A percentile compares a stretch with the other conserved stretches of the same genome.
Evolutionary conservation across 805 yeast genomes (phyloP).

Genomic region (Dipodascus geniculatus): DNA sequence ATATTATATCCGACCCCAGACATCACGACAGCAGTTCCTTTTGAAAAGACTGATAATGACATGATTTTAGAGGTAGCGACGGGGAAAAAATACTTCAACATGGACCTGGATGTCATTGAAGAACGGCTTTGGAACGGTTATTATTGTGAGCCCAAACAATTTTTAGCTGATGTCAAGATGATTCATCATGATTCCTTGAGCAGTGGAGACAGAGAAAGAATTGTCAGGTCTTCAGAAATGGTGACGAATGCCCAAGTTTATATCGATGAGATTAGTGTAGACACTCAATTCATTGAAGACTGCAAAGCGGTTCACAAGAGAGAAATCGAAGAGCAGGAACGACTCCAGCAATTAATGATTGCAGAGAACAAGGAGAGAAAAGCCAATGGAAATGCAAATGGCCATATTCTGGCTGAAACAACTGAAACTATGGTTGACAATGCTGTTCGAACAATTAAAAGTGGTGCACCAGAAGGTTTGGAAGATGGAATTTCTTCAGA

Average conservation of each 20-base stretch:
- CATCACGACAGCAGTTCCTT: constrained; percentile 55
- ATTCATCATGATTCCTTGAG: constrained; percentile 69
- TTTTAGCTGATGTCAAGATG: constrained; percentile 71
- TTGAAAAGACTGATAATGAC: constrained; percentile 53
- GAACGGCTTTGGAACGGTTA: constrained; percentile 96
- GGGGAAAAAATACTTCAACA: constrained; percentile 64
- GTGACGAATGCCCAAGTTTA: constrained; percentile 93
- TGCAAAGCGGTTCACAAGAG: constrained; percentile 62
- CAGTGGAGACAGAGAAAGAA: constrained; percentile 72
- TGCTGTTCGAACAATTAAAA: background rate
- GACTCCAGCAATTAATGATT: background rate
- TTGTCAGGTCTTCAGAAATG: constrained; percentile 83
- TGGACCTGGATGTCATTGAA: constrained; percentile 89
- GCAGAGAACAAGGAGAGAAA: background rate
- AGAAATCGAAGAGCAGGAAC: constrained; percentile 2
- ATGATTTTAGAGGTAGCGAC: constrained; percentile 72
- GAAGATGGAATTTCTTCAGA: too few species aligned
- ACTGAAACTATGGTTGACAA: background rate
- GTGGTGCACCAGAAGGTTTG: too few species aligned
- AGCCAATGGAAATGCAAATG: background rate
- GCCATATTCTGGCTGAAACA: background rate
- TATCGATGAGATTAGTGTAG: constrained; percentile 56
- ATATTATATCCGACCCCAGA: constrained; percentile 28
- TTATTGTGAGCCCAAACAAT: constrained; percentile 87
- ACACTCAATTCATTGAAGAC: constrained; percentile 58